Conservation (phyloP, 2,329 filamentous ascomycete species). For the Didymellaceae sp. region DNA sequence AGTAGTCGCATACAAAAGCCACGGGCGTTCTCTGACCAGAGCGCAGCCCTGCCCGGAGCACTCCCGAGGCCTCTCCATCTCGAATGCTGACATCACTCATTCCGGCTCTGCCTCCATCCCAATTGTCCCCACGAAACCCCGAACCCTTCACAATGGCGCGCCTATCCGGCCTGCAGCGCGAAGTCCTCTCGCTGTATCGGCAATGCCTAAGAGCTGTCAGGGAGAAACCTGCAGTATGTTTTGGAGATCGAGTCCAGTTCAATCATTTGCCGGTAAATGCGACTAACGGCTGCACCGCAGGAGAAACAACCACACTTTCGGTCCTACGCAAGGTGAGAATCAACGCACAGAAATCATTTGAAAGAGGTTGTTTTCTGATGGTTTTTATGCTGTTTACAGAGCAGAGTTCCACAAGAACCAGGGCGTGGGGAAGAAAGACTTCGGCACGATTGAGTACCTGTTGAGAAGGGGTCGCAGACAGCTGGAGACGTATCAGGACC, state of each 20-base stretch:
- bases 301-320: conserved; percentile 66
- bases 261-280: background rate
- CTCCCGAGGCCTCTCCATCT: background rate
- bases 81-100: conserved; percentile 14
- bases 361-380: background rate
- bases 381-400: conserved; percentile 52
- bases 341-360: background rate
- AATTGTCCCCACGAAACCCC: background rate
- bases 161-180: conserved; percentile 86
- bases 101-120: background rate
- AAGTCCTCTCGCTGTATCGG: conserved; percentile 86
- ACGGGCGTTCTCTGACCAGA: conserved; percentile 4
- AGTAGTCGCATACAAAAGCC: no score
- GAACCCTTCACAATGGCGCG: conserved; percentile 48
- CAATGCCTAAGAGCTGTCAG: conserved; percentile 81
- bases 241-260: conserved; percentile 8
- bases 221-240: conserved; percentile 78
- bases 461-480: conserved; percentile 82
- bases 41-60: background rate
- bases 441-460: conserved; percentile 83
- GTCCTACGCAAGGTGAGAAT: conserved; percentile 68
- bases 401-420: conserved; percentile 77
- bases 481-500: conserved; percentile 79
- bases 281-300: conserved; percentile 48
- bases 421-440: conserved; percentile 79